Evolutionary conservation across 192 early-diverging fungal genomes (phyloP).

Genomic region (Coemansia sp.): DNA sequence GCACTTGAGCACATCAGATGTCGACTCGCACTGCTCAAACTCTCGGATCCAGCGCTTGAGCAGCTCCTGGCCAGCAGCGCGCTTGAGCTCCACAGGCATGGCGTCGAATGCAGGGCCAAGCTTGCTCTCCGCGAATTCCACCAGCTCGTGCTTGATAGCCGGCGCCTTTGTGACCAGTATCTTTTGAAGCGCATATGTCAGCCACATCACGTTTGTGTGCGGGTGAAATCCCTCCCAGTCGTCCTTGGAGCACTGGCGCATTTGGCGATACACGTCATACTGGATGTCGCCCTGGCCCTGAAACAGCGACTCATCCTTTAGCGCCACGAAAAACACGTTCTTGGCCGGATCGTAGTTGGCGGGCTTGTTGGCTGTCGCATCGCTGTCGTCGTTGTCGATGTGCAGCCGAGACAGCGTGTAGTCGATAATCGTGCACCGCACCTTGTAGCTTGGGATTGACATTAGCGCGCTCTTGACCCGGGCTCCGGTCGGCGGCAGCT

Average conservation of each 20-base stretch:
- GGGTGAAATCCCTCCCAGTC: conserved; percentile 52
- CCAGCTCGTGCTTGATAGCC: conserved; percentile 40
- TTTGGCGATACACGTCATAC: conserved; percentile 74
- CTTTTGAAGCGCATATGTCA: conserved; percentile 53
- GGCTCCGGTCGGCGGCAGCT: conserved; percentile 40
- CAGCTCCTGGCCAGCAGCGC: conserved; percentile 48
- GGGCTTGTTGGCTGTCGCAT: conserved; percentile 19
- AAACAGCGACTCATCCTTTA: conserved; percentile 61
- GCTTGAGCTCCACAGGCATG: conserved; percentile 23
- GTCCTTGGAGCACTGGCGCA: conserved; percentile 52
- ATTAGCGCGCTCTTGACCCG: conserved; percentile 47
- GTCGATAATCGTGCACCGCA: conserved; percentile 72
- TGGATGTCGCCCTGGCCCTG: conserved; percentile 68
- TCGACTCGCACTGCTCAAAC: conserved; percentile 53
- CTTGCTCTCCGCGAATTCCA: conserved; percentile 46
- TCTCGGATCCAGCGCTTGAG: conserved; percentile 52
- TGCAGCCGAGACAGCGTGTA: conserved; percentile 71
- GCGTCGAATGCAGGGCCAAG: conserved; percentile 36
- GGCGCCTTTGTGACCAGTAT: conserved; percentile 52
- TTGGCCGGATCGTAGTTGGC: conserved; percentile 36
- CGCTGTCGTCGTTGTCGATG: conserved; percentile 46
- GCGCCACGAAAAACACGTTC: conserved; percentile 59
- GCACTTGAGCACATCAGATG: conserved; percentile 49
- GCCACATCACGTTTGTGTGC: conserved; percentile 54
- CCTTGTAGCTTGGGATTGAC: conserved; percentile 63